Evolutionary conservation across 2,329 filamentous ascomycete species (phyloP), one percentile per base, ranked within the genome.

Genomic region (Pseudogymnoascus sp.): DNA sequence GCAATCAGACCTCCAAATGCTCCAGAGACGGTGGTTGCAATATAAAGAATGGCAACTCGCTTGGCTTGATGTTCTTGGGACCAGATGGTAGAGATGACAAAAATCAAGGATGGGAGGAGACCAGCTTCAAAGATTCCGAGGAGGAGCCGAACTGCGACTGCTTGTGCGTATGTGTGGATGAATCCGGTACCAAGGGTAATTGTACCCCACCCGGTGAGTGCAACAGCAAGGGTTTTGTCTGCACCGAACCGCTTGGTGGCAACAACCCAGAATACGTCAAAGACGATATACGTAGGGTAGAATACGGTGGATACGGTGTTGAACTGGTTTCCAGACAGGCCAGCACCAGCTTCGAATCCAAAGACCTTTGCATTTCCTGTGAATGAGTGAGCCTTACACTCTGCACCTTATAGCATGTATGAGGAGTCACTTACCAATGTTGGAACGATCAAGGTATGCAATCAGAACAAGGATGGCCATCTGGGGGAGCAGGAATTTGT

Each of bases 51-150:
- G n/a, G 68, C 69, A 29, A 71, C 70, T 16, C 72, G 68, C 64
- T 73, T 73, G 10, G 63, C 70, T 21, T 68, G 66, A 7, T 65
- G 38, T 38, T 69, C 64, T 37, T 68, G 63, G 3, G 67, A 63
- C 64, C 69, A 74, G 40, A 73, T 72, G 1, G 71, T 73, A 5
- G 68, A 68, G 38, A 74, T 69, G 24, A 72, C 61, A 37, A 69
- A 72, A 6, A 68, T 67, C 11, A 74, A 66, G 11, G 65, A 66
- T 1, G 69, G 72, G 6, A 69, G 66, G 14, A 74, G 40, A 2
- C 72, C 71, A 10, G 71, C 71, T 62, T 74, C 72, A 35, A 67
- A 66, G 1, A 67, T 61, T 26, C 68, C 68, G 3, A 74, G 65
- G 1, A 74, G 59, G 59, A 74, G 64, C 16, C 72, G 71, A n/a